phyloP scores from a whole-genome alignment of 2,329 filamentous ascomycete species.

The Arthrobotrys megalospora region DNA sequence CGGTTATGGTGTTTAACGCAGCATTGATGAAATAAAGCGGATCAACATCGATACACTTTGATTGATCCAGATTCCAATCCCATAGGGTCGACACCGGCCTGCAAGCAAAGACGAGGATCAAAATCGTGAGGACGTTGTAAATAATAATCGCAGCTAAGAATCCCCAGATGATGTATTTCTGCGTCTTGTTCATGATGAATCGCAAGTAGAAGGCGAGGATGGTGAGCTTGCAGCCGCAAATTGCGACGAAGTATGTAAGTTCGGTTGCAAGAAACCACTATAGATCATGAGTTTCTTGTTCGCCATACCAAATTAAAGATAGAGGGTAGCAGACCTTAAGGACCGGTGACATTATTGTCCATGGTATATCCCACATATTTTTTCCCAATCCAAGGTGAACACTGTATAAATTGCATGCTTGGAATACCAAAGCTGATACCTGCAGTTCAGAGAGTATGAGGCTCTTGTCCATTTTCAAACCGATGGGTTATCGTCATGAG shows the following conservation, averaged over 20 bases:
- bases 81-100: constrained; percentile 34
- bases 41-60: constrained; percentile 42
- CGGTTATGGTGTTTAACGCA: constrained; percentile 45
- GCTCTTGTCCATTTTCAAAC: neutral
- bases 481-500: neutral
- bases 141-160: constrained; percentile 47
- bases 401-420: constrained; percentile 49
- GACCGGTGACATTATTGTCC: constrained; percentile 51
- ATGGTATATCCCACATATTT: constrained; percentile 56
- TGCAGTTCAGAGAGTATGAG: neutral
- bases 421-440: constrained; percentile 49
- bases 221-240: constrained; percentile 58
- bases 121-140: constrained; percentile 48
- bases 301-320: neutral
- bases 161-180: constrained; percentile 53
- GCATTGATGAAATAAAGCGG: constrained; percentile 55
- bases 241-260: constrained; percentile 54
- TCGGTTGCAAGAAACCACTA: constrained; percentile 55
- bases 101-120: constrained; percentile 52
- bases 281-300: neutral
- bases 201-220: constrained; percentile 58
- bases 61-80: constrained; percentile 51
- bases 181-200: constrained; percentile 55
- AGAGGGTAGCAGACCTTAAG: constrained; percentile 24
- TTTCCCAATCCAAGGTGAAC: constrained; percentile 46